phyloP scores from a whole-genome alignment of 106 monocot species.

The Dactylorhiza incarnata region DNA sequence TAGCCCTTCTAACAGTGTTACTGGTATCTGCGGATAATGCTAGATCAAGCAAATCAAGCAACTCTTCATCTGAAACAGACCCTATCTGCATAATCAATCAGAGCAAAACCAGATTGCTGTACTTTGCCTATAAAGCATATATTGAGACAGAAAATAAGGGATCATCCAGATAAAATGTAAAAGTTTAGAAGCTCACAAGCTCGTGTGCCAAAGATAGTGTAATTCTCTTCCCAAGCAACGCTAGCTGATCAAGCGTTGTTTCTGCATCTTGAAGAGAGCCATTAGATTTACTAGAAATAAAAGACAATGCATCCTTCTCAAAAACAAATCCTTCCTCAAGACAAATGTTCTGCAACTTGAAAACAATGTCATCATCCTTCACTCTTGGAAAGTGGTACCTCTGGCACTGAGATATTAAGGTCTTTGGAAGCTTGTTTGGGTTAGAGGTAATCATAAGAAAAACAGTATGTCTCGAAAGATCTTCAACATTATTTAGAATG shows the following conservation, averaged over 20 bases:
- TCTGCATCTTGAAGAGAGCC: slow-evolving; percentile 95
- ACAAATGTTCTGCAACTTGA: slow-evolving; percentile 72
- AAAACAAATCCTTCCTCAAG: slow-evolving; percentile 60
- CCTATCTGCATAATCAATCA: slow-evolving; percentile 58
- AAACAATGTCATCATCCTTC: slow-evolving; percentile 52
- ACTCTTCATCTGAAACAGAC: slow-evolving; percentile 83
- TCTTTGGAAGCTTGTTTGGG: slow-evolving; percentile 53
- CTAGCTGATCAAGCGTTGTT: slow-evolving; percentile 82
- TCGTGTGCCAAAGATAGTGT: slow-evolving; percentile 78
- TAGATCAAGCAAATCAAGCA: slow-evolving; percentile 74
- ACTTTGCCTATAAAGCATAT: not conserved
- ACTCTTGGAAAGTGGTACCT: slow-evolving; percentile 81
- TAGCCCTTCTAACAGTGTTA: slow-evolving; percentile 78
- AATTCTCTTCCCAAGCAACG: slow-evolving; percentile 83
- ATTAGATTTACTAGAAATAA: slow-evolving; percentile 69
- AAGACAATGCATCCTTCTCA: slow-evolving; percentile 63
- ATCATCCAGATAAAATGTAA: not conserved
- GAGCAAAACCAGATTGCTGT: not conserved
- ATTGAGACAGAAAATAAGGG: not conserved
- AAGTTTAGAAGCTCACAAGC: slow-evolving; percentile 46
- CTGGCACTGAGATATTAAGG: slow-evolving; percentile 57
- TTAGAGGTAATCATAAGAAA: slow-evolving; percentile 88
- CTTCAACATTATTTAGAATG: slow-evolving; percentile 66
- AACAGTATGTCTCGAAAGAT: slow-evolving; percentile 33
- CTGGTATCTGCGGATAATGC: slow-evolving; percentile 85